These are phyloP conservation scores for Oidiodendron maius DNA, from an alignment of 495 filamentous ascomycete genomes.

Conservation along the genomic window DNA sequence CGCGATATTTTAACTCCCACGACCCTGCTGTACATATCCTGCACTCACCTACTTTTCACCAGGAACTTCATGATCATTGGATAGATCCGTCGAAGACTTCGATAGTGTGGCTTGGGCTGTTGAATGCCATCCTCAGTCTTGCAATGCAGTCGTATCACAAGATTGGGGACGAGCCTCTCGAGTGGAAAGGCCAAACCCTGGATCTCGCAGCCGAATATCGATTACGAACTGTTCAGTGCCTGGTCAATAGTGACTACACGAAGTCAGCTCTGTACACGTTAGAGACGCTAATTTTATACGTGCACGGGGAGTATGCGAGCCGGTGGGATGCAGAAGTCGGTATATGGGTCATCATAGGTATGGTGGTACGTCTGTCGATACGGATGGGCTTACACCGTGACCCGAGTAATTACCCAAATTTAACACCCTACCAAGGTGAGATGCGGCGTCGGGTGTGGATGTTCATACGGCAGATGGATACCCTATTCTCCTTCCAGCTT, in stretches of 20 bases:
- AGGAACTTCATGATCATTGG: conserved; percentile 86
- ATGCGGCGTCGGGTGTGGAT: conserved; percentile 89
- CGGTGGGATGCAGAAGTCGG: conserved; percentile 76
- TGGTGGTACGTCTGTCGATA: conserved; percentile 82
- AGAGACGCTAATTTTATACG: conserved; percentile 82
- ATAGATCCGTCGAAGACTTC: conserved; percentile 71
- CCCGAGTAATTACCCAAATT: conserved; percentile 71
- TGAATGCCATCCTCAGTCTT: conserved; percentile 82
- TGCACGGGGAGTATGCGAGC: conserved; percentile 73
- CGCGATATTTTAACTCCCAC: conserved; percentile 58
- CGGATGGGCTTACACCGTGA: conserved; percentile 96
- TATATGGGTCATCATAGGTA: conserved; percentile 73
- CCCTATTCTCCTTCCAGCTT: conserved; percentile 85
- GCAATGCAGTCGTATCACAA: conserved; percentile 88
- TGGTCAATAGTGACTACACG: conserved; percentile 84
- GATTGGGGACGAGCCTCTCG: conserved; percentile 86
- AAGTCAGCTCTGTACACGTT: conserved; percentile 80
- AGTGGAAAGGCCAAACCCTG: conserved; percentile 64
- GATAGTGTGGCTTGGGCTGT: conserved; percentile 83
- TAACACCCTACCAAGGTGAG: conserved; percentile 85
- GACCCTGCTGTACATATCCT: conserved; percentile 62
- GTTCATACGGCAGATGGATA: conserved; percentile 72
- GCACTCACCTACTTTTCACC: conserved; percentile 80
- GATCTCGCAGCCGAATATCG: conserved; percentile 79
- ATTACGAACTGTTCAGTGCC: conserved; percentile 76